Evolutionary conservation across 108 stramenopile species (phyloP), one percentile per base, ranked within the genome.

Genomic region (Cyclostephanos tholiformis): DNA sequence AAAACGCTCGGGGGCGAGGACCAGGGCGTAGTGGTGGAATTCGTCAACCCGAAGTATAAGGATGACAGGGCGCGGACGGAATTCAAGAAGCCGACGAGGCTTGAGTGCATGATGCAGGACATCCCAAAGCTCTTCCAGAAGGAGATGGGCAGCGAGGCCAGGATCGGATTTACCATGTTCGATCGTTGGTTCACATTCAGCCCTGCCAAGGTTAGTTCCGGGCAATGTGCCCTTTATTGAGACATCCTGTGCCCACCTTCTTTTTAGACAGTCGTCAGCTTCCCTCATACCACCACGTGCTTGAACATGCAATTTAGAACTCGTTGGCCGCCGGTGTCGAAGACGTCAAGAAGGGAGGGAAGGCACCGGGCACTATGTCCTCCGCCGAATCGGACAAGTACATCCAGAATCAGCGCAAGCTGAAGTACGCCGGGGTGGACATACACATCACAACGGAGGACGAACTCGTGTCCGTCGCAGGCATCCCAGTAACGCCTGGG

Each of bases 31-130:
- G 92, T 95, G 76, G 87, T 91, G 13, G 94, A 95, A 80, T 99
- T 99, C 84, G 98, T 99, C 52, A 99, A 99, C 82, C 98, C 99
- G 57, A 99, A 99, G 77, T 99, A 99, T 72, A 92, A 91, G 64
- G 99, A 99, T 82, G 89, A 72, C 12, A 29, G 7, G 7, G 65
- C 87, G 17, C 89, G 96, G 64, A 97, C 96, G 17, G 84, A 80
- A 52, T 99, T 99, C 87, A 99, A 98, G 88, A 99, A 99, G 82
- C 98, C 99, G 25, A 98, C 99, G 22, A 79, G 95, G 17, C 77
- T 95, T 39, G 95, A 95, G 82, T 94, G 93, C 78, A 95, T 95
- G 95, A 95, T 95, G 95, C 95, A 95, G 83, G 99, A 99, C 76
- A 97, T 97, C 81, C 99, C 99, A 0, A 97, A 97, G 83, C 58